phyloP scores from a whole-genome alignment of 176 grass and related monocot species.

The Lolium multiflorum region DNA sequence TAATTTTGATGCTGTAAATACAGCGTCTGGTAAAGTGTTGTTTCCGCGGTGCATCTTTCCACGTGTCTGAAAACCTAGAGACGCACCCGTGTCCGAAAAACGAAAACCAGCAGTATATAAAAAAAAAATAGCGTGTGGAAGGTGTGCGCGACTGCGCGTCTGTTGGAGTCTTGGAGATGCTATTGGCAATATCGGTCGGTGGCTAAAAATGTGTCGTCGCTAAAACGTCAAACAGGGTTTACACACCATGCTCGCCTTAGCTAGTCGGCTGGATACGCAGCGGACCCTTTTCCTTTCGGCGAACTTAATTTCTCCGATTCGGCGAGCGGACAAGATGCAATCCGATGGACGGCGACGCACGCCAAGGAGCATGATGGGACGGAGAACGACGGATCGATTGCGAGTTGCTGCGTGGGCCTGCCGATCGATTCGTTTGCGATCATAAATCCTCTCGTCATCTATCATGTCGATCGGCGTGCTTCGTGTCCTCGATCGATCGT shows the following conservation, averaged over 20 bases:
- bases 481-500: not conserved
- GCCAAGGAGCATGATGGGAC: not conserved
- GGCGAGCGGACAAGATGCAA: not conserved
- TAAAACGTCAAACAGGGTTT: not conserved
- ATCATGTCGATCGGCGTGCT: not conserved
- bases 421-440: not conserved
- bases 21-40: no score
- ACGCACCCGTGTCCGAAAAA: no score
- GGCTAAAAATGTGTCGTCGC: not conserved
- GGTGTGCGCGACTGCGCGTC: no score
- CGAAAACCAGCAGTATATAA: no score
- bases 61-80: no score
- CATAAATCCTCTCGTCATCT: not conserved
- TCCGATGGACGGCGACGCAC: not conserved
- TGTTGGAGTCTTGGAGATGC: no score
- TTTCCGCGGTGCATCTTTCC: no score
- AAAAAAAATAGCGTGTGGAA: no score
- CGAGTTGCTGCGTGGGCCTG: not conserved
- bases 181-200: no score
- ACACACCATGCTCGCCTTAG: not conserved
- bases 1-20: no score
- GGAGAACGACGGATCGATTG: not conserved
- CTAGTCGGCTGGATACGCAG: no score
- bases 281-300: no score
- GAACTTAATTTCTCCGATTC: not conserved